Percentiles rank a stretch among this genome's conserved stretches.
Evolutionary conservation across 441 rosid species (phyloP).

Genomic region (Raphanus hybrid): DNA sequence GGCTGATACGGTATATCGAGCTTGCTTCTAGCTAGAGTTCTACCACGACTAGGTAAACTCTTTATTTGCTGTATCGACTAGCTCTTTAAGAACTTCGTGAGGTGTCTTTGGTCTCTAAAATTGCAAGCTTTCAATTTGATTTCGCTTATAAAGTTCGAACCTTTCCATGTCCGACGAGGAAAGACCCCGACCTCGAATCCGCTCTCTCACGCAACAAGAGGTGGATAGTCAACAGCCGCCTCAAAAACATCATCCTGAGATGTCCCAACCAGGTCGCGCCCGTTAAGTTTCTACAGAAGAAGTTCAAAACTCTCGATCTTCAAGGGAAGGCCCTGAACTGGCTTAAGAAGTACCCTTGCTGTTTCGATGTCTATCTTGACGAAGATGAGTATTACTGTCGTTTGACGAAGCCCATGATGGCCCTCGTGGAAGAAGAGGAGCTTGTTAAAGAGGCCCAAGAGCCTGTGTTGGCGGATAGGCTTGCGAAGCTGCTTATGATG

Average conservation of each 20-base stretch:
- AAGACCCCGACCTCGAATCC: slow-evolving; percentile 80
- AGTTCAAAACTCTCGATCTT: slow-evolving; percentile 91
- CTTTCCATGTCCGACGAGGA: slow-evolving; percentile 47
- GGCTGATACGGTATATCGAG: slow-evolving; percentile 75
- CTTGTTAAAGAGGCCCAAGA: slow-evolving; percentile 71
- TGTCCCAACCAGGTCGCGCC: slow-evolving; percentile 70
- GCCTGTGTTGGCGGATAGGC: slow-evolving; percentile 54
- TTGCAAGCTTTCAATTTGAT: not conserved
- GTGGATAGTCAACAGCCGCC: slow-evolving; percentile 87
- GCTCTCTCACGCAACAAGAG: slow-evolving; percentile 81
- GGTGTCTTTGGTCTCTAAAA: too few relatives aligned
- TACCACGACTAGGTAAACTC: slow-evolving; percentile 50
- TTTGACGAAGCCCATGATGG: slow-evolving; percentile 76
- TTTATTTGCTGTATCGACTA: slow-evolving; percentile 55
- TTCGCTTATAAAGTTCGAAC: not conserved
- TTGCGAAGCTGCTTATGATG: slow-evolving; percentile 86
- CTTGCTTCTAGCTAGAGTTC: slow-evolving; percentile 66
- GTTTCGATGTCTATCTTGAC: slow-evolving; percentile 69
- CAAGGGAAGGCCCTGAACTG: slow-evolving; percentile 93
- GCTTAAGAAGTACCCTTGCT: slow-evolving; percentile 89
- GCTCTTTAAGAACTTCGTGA: slow-evolving; percentile 50
- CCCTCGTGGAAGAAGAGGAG: slow-evolving; percentile 84
- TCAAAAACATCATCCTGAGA: slow-evolving; percentile 77
- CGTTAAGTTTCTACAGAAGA: slow-evolving; percentile 75
- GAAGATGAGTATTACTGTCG: slow-evolving; percentile 70